Percentiles rank a stretch among this genome's conserved stretches.
Evolutionary conservation across 768 basidiomycete species (phyloP).

Genomic region (Suillus spraguei): DNA sequence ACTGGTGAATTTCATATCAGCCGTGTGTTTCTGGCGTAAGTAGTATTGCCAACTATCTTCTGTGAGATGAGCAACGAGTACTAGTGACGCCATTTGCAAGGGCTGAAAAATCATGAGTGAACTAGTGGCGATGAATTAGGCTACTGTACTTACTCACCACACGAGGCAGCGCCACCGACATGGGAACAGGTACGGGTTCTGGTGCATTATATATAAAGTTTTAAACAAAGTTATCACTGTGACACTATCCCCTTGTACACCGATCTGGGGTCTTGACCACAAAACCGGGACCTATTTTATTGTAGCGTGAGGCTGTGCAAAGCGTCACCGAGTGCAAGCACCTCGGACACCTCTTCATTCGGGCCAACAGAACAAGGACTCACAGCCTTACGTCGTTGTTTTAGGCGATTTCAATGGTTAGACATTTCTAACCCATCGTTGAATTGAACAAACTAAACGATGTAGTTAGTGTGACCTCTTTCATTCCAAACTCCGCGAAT

Average conservation of each 20-base stretch:
- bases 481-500: not conserved
- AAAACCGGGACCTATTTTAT: not conserved
- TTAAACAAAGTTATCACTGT: not conserved
- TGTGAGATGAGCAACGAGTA: not conserved
- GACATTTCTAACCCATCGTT: not conserved
- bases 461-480: not conserved
- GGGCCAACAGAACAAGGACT: not conserved
- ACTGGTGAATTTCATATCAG: not conserved
- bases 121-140: not conserved
- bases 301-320: not conserved
- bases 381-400: not conserved
- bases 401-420: not conserved
- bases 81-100: not conserved
- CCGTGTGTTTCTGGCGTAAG: not conserved
- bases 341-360: constrained; percentile 6
- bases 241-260: not conserved
- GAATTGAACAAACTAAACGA: not conserved
- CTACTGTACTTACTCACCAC: not conserved
- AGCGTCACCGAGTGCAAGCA: not conserved
- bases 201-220: not conserved
- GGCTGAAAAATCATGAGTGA: not conserved
- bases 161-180: not conserved
- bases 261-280: not conserved
- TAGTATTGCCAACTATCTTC: not conserved
- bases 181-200: not conserved